Conservation (phyloP, 2,329 filamentous ascomycete genomes). For the Niveomyces coronatus region DNA sequence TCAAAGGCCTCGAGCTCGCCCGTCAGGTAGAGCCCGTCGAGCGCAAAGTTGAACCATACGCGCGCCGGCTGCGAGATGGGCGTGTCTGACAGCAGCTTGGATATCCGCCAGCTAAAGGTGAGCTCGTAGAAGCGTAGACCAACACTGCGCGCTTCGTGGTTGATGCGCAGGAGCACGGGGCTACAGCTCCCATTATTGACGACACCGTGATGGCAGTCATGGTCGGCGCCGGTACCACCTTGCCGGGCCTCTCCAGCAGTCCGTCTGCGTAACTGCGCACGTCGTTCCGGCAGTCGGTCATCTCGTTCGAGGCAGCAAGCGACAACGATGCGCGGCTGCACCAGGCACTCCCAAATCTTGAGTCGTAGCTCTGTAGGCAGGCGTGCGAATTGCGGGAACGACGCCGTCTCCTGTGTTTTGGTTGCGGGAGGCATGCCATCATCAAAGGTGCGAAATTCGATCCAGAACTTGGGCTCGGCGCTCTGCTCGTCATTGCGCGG, state of each 20-base stretch:
- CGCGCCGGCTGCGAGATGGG: conserved; percentile 25
- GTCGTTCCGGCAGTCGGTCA: conserved; percentile 18
- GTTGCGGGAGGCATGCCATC: conserved; percentile 24
- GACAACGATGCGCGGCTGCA: conserved; percentile 35
- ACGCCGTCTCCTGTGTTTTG: conserved; percentile 9
- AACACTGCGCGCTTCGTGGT: conserved; percentile 31
- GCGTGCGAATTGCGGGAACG: conserved; percentile 27
- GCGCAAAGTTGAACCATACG: conserved; percentile 38
- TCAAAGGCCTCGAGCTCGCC: conserved; percentile 40
- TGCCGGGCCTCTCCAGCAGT: conserved; percentile 11
- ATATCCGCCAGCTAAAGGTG: conserved; percentile 37
- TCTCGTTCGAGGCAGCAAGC: conserved; percentile 30
- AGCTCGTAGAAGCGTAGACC: conserved; percentile 34
- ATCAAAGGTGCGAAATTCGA: conserved; percentile 34
- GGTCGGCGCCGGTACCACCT: conserved; percentile 10
- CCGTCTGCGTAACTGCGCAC: conserved; percentile 17
- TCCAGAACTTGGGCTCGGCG: conserved; percentile 28
- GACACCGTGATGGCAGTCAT: conserved; percentile 9
- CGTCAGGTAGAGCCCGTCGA: conserved; percentile 35
- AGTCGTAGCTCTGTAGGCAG: conserved; percentile 38
- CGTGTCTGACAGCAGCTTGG: conserved; percentile 26
- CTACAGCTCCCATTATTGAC: conserved; percentile 11
- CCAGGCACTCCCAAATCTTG: conserved; percentile 34
- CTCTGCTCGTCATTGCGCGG: conserved; percentile 15
- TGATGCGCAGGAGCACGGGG: conserved; percentile 35